Base-by-base conservation (phyloP, 1,139 yeast genomes). In the Yamadazyma kanchanaburiensis region DNA sequence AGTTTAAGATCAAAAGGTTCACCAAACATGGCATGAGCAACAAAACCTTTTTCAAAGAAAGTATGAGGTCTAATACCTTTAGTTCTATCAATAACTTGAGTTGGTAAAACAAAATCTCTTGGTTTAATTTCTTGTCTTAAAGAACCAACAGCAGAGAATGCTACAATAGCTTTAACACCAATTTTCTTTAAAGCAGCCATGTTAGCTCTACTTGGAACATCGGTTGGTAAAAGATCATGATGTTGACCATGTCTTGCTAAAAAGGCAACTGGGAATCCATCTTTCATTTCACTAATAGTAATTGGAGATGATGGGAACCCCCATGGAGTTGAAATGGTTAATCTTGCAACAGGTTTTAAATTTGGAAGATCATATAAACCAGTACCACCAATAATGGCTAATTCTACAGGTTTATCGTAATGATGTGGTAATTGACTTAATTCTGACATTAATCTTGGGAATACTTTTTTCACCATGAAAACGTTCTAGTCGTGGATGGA, bases 111-210 rank as follows among this genome's bases (percentile, higher is more conserved):
- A 53, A 91, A 91, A 59, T 91, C 97, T 45, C 97, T 75, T 27
- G 98, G 98, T 47, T 74, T 77, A 58, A 91, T 87, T 42, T 87
- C 87, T 42, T 74, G 84, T 55, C 83, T 94, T 46, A 91, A 72
- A 3, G 97, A 89, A 2, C 99, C 99, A 20, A 94, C 98, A 1
- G 98, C 97, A 35, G 91, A 78, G 57, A 91, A 91, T 12, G 98
- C 96, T 36, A 91, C 65, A 42, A 94, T 84, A 10, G 88, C 89
- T 54, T 77, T 80, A 43, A 87, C 95, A 26, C 96, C 95, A 28
- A 91, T 51, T 32, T 71, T 73, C 64, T 91, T 94, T 55, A 91
- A 74, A 6, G 97, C 96, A 6, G 98, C 96, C 49, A 91, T 89
- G 60, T 91, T 91, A 36, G 98, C 98, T 43, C 87, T 74, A 33